These are phyloP conservation scores for Tetrapisispora arboricola DNA, from an alignment of 805 yeast species.

Conservation along the genomic window DNA sequence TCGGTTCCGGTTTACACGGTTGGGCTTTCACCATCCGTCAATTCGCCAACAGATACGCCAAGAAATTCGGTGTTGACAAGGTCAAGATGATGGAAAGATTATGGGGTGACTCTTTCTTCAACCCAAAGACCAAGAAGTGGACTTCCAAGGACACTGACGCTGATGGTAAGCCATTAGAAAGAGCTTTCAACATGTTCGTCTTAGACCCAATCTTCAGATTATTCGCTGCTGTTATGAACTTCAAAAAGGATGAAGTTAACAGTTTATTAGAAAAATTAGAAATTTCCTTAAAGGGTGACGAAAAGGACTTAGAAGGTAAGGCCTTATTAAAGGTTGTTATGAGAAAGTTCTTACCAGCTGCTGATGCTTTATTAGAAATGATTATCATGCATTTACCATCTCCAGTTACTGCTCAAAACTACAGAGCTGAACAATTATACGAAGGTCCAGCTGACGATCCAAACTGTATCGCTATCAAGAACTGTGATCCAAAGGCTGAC, in stretches of 20 bases:
- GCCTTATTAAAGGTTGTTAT: constrained; percentile 94
- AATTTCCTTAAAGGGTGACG: constrained; percentile 84
- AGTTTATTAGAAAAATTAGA: constrained; percentile 84
- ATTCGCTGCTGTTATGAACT: constrained; percentile 94
- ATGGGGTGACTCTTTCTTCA: constrained; percentile 99
- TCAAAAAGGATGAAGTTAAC: constrained; percentile 95
- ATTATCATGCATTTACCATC: constrained; percentile 96
- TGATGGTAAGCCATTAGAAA: constrained; percentile 86
- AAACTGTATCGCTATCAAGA: constrained; percentile 81
- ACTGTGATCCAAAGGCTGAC: constrained; percentile 96
- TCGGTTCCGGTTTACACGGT: constrained; percentile 99
- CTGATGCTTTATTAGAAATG: constrained; percentile 98
- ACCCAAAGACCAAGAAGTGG: constrained; percentile 99
- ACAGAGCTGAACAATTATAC: constrained; percentile 97
- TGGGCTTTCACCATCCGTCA: constrained; percentile 99
- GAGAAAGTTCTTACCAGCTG: constrained; percentile 99
- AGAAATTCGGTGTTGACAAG: constrained; percentile 98
- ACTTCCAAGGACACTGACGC: constrained; percentile 91
- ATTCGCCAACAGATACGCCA: constrained; percentile 97
- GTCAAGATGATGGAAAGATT: constrained; percentile 95
- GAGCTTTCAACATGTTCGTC: constrained; percentile 98
- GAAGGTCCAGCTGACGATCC: constrained; percentile 96
- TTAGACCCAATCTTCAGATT: constrained; percentile 97
- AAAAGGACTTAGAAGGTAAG: constrained; percentile 97
- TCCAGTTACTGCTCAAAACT: constrained; percentile 95